These are phyloP conservation scores for Leucocoprinus birnbaumii DNA, from an alignment of 768 basidiomycete species.

Conservation along the genomic window DNA sequence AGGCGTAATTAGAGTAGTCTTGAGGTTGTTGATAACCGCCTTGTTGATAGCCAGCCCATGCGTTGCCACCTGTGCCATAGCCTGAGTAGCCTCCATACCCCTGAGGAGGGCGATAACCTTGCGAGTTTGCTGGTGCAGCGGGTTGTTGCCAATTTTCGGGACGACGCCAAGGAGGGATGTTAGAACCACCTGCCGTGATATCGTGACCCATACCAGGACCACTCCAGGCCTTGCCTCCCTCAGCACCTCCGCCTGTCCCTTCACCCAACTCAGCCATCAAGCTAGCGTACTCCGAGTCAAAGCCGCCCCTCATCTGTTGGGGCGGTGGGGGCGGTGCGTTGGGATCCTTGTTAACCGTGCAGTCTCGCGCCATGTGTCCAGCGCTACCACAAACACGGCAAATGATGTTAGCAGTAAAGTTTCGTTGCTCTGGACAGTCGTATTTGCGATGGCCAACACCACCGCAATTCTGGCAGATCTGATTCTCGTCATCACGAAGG, in stretches of 20 bases:
- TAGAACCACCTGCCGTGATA: constrained; percentile 72
- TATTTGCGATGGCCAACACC: constrained; percentile 96
- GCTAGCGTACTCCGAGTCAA: constrained; percentile 97
- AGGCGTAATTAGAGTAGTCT: constrained; percentile 81
- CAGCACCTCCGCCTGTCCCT: constrained; percentile 52
- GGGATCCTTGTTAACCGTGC: constrained; percentile 89
- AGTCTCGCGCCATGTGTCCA: constrained; percentile 99
- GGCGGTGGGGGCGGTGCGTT: constrained; percentile 54
- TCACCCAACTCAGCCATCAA: constrained; percentile 99
- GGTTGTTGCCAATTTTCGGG: constrained; percentile 82
- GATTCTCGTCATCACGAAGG: constrained; percentile 98
- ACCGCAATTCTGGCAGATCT: constrained; percentile 97
- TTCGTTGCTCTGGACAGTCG: constrained; percentile 97
- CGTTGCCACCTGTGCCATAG: constrained; percentile 37
- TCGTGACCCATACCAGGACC: constrained; percentile 54
- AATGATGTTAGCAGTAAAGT: constrained; percentile 99
- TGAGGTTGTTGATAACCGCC: constrained; percentile 51
- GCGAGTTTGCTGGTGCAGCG: constrained; percentile 43
- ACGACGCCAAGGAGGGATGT: constrained; percentile 88
- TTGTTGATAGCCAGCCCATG: constrained; percentile 47
- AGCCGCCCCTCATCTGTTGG: constrained; percentile 68
- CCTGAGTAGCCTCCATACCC: constrained; percentile 36
- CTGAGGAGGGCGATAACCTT: constrained; percentile 73
- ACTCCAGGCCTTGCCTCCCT: constrained; percentile 53
- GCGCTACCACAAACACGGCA: constrained; percentile 98